These are phyloP conservation scores for Microbotryum violaceum DNA, from an alignment of 1,284 basidiomycete species.

Conservation along the genomic window DNA sequence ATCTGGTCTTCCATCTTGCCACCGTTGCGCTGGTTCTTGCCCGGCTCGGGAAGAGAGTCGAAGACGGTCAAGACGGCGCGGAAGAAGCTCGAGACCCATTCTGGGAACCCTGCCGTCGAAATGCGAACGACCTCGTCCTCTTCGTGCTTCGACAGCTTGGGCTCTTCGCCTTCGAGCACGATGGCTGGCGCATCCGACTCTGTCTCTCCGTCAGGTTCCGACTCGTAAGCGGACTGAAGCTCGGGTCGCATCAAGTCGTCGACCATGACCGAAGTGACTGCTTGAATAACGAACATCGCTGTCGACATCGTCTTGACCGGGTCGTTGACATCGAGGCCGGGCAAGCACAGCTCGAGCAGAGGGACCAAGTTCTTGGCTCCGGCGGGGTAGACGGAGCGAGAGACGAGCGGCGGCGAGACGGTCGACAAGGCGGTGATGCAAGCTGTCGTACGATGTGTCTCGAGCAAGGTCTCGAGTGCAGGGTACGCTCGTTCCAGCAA, in stretches of 20 bases:
- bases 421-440: conserved; percentile 81
- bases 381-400: conserved; percentile 63
- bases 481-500: conserved; percentile 85
- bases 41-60: conserved; percentile 72
- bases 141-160: conserved; percentile 56
- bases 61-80: conserved; percentile 77
- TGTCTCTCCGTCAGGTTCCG: neutral
- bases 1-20: conserved; percentile 79
- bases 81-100: conserved; percentile 85
- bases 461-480: conserved; percentile 86
- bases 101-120: conserved; percentile 70
- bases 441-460: conserved; percentile 86
- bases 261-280: conserved; percentile 53
- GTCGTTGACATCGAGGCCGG: conserved; percentile 92
- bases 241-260: conserved; percentile 58
- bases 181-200: conserved; percentile 16
- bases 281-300: conserved; percentile 38
- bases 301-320: conserved; percentile 71
- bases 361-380: conserved; percentile 85
- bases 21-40: conserved; percentile 56
- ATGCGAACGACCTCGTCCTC: conserved; percentile 66
- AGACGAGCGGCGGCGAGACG: conserved; percentile 68
- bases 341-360: conserved; percentile 79
- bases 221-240: conserved; percentile 24
- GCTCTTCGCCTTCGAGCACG: conserved; percentile 39